phyloP scores from a whole-genome alignment of 257 asterid genomes.

The Ophiorrhiza pumila region DNA sequence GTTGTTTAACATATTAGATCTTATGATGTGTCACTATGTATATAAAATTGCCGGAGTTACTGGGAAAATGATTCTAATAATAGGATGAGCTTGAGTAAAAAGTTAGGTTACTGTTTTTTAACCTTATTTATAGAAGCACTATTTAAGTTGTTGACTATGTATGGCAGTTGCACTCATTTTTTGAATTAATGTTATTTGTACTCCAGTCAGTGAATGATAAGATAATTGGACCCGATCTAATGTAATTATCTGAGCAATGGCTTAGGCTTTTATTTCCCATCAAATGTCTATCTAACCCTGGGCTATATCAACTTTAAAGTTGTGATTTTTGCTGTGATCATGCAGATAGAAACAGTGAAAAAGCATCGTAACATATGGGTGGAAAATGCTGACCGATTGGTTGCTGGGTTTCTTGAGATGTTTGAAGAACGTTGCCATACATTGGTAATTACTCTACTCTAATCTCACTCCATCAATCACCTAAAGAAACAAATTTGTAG shows the following conservation, averaged over 20 bases:
- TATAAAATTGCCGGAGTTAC: background rate
- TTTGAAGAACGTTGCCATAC: conserved; percentile 58
- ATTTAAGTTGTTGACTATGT: background rate
- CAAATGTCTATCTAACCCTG: background rate
- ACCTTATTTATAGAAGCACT: background rate
- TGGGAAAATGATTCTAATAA: background rate
- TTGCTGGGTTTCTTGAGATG: conserved; percentile 65
- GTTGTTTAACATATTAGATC: background rate
- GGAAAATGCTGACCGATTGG: conserved; percentile 58
- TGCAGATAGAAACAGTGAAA: conserved; percentile 56
- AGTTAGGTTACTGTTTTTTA: background rate
- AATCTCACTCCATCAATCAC: background rate
- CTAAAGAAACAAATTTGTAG: background rate
- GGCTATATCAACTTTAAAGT: background rate
- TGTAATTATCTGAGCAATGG: no score
- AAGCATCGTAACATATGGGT: conserved; percentile 52
- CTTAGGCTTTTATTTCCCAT: background rate
- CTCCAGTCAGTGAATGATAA: background rate
- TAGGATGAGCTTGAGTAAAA: background rate
- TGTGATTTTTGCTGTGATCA: background rate
- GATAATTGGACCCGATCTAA: background rate
- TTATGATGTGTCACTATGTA: background rate
- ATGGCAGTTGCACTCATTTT: background rate
- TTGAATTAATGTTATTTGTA: background rate
- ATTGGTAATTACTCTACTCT: conserved; percentile 26